phyloP scores from a whole-genome alignment of 208 protist genomes.

The Leishmania braziliensis region DNA sequence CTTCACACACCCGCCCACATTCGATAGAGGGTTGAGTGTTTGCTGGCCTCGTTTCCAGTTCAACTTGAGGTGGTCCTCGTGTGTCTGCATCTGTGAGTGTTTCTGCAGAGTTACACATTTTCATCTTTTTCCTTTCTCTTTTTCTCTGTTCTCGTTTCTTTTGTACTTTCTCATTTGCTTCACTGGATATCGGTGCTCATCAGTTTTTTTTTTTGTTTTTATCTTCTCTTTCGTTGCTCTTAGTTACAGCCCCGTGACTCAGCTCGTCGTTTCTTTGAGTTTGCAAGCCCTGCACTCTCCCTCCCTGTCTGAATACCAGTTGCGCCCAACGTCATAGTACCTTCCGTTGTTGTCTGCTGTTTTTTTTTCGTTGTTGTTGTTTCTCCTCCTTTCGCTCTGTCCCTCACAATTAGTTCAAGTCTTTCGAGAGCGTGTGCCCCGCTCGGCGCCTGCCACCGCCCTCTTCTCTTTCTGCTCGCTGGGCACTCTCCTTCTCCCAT shows the following conservation, averaged over 20 bases:
- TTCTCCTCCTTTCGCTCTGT: not conserved
- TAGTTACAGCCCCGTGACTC: too few species aligned
- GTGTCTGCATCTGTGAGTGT: not conserved
- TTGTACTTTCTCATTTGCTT: not conserved
- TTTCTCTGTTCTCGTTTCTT: not conserved
- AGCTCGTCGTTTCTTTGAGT: too few species aligned
- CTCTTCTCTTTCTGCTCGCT: not conserved
- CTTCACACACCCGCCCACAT: not conserved
- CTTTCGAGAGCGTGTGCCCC: not conserved
- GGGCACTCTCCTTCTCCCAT: not conserved
- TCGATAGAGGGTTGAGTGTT: not conserved
- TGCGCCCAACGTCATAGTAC: not conserved
- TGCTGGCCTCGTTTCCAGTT: not conserved
- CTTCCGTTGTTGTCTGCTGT: not conserved
- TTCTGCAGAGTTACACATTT: not conserved
- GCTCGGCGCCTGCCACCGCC: not conserved
- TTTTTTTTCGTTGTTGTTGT: not conserved
- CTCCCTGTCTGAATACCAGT: not conserved
- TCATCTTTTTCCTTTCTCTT: not conserved
- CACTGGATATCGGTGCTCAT: too few species aligned
- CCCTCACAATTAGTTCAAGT: not conserved
- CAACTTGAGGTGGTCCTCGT: not conserved
- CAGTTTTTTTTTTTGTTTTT: not conserved
- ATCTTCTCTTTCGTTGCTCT: not conserved
- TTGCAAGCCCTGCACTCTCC: not conserved